Evolutionary conservation across 768 basidiomycete genomes (phyloP).

Genomic region (Rhizopogon vesiculosus): DNA sequence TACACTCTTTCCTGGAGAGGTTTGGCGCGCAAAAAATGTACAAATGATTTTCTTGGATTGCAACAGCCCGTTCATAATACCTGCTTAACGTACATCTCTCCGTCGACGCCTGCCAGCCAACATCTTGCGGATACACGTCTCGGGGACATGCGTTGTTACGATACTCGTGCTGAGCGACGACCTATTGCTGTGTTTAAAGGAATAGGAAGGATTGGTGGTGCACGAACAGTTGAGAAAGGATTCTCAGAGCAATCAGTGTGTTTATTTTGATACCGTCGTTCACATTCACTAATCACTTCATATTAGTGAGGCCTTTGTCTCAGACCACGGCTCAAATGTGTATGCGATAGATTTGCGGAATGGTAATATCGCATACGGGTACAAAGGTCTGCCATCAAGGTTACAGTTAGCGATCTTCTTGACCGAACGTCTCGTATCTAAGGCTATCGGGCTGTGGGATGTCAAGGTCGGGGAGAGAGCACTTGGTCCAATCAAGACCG

Average conservation of each 20-base stretch:
- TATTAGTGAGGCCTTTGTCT: constrained; percentile 61
- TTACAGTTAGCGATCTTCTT: not conserved
- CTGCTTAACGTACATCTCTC: constrained; percentile 53
- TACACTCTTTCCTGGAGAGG: constrained; percentile 61
- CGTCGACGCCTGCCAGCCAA: constrained; percentile 27
- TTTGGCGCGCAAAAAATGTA: constrained; percentile 85
- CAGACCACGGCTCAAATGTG: constrained; percentile 61
- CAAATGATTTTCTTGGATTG: constrained; percentile 68
- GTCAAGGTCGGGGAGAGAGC: no score
- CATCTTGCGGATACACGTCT: constrained; percentile 66
- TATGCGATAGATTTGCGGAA: constrained; percentile 66
- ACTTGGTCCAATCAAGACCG: no score
- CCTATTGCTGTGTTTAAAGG: constrained; percentile 67
- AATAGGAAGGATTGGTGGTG: constrained; percentile 55
- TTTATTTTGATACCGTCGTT: not conserved
- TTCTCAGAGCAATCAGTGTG: constrained; percentile 55
- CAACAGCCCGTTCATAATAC: constrained; percentile 79
- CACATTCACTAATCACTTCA: constrained; percentile 1
- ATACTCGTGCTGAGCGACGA: constrained; percentile 61
- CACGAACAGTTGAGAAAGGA: constrained; percentile 57
- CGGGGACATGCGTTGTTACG: constrained; percentile 74
- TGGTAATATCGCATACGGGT: constrained; percentile 59
- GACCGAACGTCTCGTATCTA: constrained; percentile 18
- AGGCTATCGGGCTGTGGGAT: constrained; percentile 52
- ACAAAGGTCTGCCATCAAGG: constrained; percentile 46